Conservation (phyloP, 2,329 filamentous ascomycete species). For the Aspergillus oerlinghausenensis region DNA sequence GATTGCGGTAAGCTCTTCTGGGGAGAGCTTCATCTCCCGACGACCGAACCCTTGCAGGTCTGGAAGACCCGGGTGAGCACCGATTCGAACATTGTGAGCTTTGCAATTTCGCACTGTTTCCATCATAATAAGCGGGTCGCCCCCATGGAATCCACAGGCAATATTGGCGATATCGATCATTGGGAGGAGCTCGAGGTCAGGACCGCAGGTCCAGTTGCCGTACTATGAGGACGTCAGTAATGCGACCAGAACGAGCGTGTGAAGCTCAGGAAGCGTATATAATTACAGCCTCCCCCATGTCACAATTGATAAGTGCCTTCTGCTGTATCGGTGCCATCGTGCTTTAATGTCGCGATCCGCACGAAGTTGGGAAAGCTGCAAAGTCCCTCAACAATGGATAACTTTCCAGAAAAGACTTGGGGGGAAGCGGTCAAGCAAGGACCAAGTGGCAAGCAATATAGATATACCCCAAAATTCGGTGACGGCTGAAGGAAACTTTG, state of each 20-base stretch:
- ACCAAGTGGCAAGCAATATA: not conserved
- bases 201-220: slow-evolving; percentile 47
- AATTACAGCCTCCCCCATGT: slow-evolving; percentile 42
- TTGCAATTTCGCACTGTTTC: slow-evolving; percentile 57
- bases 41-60: slow-evolving; percentile 63
- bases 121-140: slow-evolving; percentile 62
- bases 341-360: not conserved
- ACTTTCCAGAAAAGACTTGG: not conserved
- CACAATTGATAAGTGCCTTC: slow-evolving; percentile 48
- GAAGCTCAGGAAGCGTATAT: not conserved
- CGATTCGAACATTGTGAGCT: slow-evolving; percentile 51
- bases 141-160: slow-evolving; percentile 57
- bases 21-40: slow-evolving; percentile 55
- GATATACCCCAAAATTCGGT: not conserved
- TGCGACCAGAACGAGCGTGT: not conserved
- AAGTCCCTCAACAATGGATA: not conserved
- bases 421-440: too few species aligned
- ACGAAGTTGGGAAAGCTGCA: not conserved
- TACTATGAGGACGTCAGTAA: slow-evolving; percentile 22
- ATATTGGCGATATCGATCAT: slow-evolving; percentile 60
- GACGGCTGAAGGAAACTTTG: not conserved
- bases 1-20: slow-evolving; percentile 54
- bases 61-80: slow-evolving; percentile 62
- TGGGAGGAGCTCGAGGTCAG: slow-evolving; percentile 57
- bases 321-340: slow-evolving; percentile 49